These are phyloP conservation scores for Neurospora pannonica DNA, from an alignment of 495 filamentous ascomycete genomes.

Conservation along the genomic window DNA sequence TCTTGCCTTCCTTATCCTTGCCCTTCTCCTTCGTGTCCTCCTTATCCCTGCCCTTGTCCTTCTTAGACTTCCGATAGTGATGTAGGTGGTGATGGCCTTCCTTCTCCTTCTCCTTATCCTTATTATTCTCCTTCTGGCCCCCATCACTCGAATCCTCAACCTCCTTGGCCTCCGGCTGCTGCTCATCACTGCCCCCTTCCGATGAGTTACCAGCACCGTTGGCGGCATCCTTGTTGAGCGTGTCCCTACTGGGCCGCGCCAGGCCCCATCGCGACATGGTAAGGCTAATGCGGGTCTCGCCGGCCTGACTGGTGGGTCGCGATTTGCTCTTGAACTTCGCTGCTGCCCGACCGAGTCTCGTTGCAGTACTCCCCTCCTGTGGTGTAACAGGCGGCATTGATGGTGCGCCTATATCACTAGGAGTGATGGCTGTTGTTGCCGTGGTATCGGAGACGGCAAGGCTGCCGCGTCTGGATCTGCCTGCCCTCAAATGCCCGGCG, in stretches of 20 bases:
- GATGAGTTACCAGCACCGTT: conserved; percentile 12
- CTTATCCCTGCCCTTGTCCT: conserved; percentile 28
- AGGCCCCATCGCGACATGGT: conserved; percentile 57
- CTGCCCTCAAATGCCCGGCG: conserved; percentile 3
- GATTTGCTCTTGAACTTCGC: conserved; percentile 52
- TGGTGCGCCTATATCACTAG: conserved; percentile 15
- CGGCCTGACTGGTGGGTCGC: conserved; percentile 56
- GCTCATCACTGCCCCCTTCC: conserved; percentile 22
- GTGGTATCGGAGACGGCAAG: conserved; percentile 38
- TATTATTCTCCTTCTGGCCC: conserved; percentile 29
- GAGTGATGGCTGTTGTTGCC: conserved; percentile 25
- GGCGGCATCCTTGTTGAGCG: conserved; percentile 19
- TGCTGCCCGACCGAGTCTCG: conserved; percentile 48
- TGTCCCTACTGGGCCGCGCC: conserved; percentile 40
- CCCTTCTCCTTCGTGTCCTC: conserved; percentile 25
- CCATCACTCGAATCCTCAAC: conserved; percentile 31
- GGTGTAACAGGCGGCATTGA: conserved; percentile 31
- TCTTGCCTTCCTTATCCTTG: conserved; percentile 25
- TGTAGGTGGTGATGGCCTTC: conserved; percentile 30
- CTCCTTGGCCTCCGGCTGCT: conserved; percentile 24
- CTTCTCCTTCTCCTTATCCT: conserved; percentile 25
- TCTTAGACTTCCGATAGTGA: conserved; percentile 30
- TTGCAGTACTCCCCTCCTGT: conserved; percentile 40
- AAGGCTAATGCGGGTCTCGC: conserved; percentile 57
- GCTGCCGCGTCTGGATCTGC: conserved; percentile 35